Evolutionary conservation across 2,329 filamentous ascomycete genomes (phyloP), one percentile per base, ranked within the genome.

Genomic region (Sclerotinia spermophila): DNA sequence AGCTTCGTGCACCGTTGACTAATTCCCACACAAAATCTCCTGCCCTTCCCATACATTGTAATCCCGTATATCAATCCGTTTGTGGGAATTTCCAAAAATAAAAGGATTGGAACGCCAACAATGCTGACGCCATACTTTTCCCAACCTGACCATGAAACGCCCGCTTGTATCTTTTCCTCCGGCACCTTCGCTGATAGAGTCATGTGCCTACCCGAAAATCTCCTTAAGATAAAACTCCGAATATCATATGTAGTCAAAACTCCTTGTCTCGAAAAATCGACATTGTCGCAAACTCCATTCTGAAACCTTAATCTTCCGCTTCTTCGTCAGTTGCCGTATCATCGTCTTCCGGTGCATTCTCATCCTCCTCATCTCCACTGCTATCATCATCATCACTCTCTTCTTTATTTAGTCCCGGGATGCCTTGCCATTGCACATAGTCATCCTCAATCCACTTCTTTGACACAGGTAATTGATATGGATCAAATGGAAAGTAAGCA

Each of bases 401-500:
- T 8, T 86, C 85, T 35, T 85, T 85, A 71, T 90, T 86, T 17
- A 94, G 81, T 0, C 92, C 92, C 0, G 89, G 89, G 48, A 96
- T 87, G 7, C 89, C 86, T 73, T 88, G 87, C 92, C 93, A 97
- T 66, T 90, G 85, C 42, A 95, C 86, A 78, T 97, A 97, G 78
- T 96, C 91, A 30, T 87, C 86, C 73, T 94, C 91, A 19, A 99
- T 82, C 96, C 96, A 98, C 71, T 89, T 86, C 81, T 92, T 93
- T 80, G 94, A 97, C 75, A 89, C 84, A 0, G 94, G 94, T 65
- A 99, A 84, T 77, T 95, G 91, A 80, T 98, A 99, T 3, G 96
- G 96, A 79, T 99, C 96, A 78, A 99, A 99, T 0, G 96, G 96
- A 78, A 98, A 99, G 80, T 97, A 97, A 0, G 94, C 92, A 76